Percentiles rank a stretch among this genome's conserved stretches.
Evolutionary conservation across 192 early-diverging fungal species (phyloP).

Genomic region (Helicostylum pulchrum): DNA sequence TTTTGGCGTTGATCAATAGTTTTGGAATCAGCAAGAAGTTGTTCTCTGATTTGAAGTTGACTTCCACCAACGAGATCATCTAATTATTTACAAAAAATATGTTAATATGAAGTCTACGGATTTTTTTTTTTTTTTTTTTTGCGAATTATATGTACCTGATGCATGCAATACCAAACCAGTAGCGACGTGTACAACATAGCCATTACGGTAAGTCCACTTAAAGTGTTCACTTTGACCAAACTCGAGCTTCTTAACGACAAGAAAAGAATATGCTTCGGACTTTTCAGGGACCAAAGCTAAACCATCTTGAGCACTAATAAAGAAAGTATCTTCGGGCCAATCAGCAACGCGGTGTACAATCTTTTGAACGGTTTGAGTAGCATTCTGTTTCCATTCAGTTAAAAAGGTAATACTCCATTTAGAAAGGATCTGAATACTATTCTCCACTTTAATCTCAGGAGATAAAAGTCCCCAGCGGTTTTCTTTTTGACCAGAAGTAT

Average conservation of each 20-base stretch:
- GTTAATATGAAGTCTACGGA: not conserved
- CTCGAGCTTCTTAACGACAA: conserved; percentile 5
- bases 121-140: not conserved
- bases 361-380: conserved; percentile 12
- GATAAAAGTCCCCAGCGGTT: conserved; percentile 30
- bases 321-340: conserved; percentile 23
- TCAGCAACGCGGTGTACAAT: conserved; percentile 8
- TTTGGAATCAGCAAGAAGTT: not conserved
- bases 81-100: not conserved
- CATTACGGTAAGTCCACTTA: conserved; percentile 17
- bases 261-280: conserved; percentile 14
- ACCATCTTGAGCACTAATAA: conserved; percentile 17
- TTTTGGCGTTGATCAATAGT: conserved; percentile 2
- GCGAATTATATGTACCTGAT: conserved; percentile 11
- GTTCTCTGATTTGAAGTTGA: conserved; percentile 16
- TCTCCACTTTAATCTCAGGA: conserved; percentile 10
- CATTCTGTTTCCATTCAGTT: conserved; percentile 15
- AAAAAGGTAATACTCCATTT: conserved; percentile 18
- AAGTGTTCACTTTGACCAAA: conserved; percentile 6
- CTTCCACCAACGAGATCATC: conserved; percentile 18
- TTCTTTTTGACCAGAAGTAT: not conserved
- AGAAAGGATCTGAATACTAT: conserved; percentile 12
- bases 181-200: conserved; percentile 21
- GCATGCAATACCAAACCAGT: conserved; percentile 30
- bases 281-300: conserved; percentile 15